Evolutionary conservation across 2,329 filamentous ascomycete genomes (phyloP).

Genomic region (Fusarium nanum): DNA sequence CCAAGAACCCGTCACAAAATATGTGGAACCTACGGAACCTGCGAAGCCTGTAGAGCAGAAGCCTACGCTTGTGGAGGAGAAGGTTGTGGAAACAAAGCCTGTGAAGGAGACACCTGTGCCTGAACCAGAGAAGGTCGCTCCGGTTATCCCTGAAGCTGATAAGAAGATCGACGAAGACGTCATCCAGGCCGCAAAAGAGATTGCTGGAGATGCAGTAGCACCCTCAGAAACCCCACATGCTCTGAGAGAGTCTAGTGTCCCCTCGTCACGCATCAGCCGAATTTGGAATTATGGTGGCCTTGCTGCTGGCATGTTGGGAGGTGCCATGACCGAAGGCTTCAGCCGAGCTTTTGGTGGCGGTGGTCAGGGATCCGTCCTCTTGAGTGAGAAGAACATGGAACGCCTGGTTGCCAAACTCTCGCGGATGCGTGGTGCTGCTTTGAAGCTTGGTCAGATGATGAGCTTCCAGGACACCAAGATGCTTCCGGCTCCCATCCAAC

Average conservation of each 20-base stretch:
- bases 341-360: constrained; percentile 80
- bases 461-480: constrained; percentile 98
- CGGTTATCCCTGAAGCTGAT: constrained; percentile 2
- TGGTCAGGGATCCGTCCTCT: constrained; percentile 79
- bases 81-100: neutral
- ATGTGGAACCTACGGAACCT: neutral
- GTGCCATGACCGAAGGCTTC: constrained; percentile 86
- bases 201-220: constrained; percentile 30
- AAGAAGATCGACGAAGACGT: constrained; percentile 33
- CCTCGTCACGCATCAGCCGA: constrained; percentile 85
- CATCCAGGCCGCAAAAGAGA: constrained; percentile 45
- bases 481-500: constrained; percentile 86
- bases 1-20: constrained; percentile 1
- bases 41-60: neutral
- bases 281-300: constrained; percentile 96
- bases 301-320: constrained; percentile 94
- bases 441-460: constrained; percentile 98
- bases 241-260: constrained; percentile 89
- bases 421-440: constrained; percentile 94
- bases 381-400: constrained; percentile 92
- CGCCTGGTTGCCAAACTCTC: constrained; percentile 92
- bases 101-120: neutral
- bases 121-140: constrained; percentile 3
- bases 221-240: constrained; percentile 62
- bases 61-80: neutral